Evolutionary conservation across 768 basidiomycete species (phyloP).

Genomic region (Lactifluus volemus): DNA sequence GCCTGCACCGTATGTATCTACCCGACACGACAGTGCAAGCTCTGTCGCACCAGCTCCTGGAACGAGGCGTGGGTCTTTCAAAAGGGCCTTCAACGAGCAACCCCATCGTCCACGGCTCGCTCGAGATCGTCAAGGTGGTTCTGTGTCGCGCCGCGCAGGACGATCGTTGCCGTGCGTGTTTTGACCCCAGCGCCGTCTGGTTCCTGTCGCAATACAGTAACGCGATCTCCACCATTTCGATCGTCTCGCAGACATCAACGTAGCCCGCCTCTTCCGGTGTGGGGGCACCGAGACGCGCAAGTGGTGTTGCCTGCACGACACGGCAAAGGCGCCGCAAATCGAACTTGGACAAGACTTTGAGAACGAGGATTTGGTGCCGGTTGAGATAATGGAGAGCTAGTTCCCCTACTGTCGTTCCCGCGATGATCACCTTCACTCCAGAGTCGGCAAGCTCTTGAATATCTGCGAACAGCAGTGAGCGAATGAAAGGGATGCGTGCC

Average conservation of each 20-base stretch:
- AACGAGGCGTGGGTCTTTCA: conserved; percentile 85
- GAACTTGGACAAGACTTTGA: conserved; percentile 97
- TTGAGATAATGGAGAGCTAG: conserved; percentile 96
- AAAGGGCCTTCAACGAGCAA: conserved; percentile 89
- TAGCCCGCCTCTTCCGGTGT: conserved; percentile 93
- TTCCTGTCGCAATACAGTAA: conserved; percentile 89
- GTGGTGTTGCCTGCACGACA: conserved; percentile 92
- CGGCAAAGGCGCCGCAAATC: conserved; percentile 90
- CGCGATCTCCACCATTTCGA: conserved; percentile 97
- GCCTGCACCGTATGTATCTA: conserved; percentile 81
- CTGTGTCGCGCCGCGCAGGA: conserved; percentile 89
- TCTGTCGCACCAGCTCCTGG: conserved; percentile 94
- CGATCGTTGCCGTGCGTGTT: conserved; percentile 87
- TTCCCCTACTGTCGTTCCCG: conserved; percentile 88
- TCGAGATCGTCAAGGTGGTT: conserved; percentile 95
- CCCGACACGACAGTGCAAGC: conserved; percentile 78
- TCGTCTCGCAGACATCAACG: conserved; percentile 90
- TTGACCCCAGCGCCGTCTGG: conserved; percentile 44
- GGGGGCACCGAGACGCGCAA: conserved; percentile 92
- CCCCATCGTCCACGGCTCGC: conserved; percentile 92
- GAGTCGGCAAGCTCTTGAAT: conserved; percentile 94
- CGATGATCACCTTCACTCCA: conserved; percentile 89
- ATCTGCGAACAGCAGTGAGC: conserved; percentile 42
- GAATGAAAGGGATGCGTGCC: background rate
- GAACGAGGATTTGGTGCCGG: conserved; percentile 84